Base-by-base conservation (phyloP, 352 stramenopile genomes). In the Aphanomyces astaci region DNA sequence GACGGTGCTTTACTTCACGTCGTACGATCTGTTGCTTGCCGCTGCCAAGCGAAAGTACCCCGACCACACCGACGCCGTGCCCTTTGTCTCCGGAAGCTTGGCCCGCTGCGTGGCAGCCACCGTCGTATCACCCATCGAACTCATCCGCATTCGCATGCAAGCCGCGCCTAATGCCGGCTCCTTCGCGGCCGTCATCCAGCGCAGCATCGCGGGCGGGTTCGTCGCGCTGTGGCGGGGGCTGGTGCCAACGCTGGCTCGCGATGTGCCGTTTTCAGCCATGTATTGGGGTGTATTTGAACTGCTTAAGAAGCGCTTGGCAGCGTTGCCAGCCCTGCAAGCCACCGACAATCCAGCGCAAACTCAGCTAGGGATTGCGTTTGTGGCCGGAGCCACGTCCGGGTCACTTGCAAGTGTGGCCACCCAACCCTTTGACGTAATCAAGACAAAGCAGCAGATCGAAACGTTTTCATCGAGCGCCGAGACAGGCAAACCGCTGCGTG, bases 361-460 rank as follows among this genome's bases (percentile, higher is more conserved):
- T 28, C 75, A 75, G 1, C 75, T 89, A 7, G 71, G 70, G 0
- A 78, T 92, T 33, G 82, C 90, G 11, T 92, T 98, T 54, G 51
- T 96, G 2, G 86, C 88, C 51, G 92, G 93, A 10, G 76, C 93
- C 32, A 66, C 78, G 5, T 83, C 89, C 0, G 92, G 94, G 40
- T 72, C 86, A 0, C 75, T 98, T 31, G 91, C 95, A 31, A 93
- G 93, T 3, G 72, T 93, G 15, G 71, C 79, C n/a, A 98, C 94
- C 10, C 97, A 96, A 11, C 94, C 95, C 31, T 96, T 98, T 66
- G 94, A 98, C 75, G 93, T 98, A 55, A 76, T 98, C 72, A 98
- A 98, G 76, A 98, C 93, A 13, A 80, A 92, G 17, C 75, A 79
- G 49, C 86, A 95, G 70, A 76, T 90, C 19, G 74, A 82, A 32